Base-by-base conservation (phyloP, 164 flowering plant species). In the Paratinospora sagittata region DNA sequence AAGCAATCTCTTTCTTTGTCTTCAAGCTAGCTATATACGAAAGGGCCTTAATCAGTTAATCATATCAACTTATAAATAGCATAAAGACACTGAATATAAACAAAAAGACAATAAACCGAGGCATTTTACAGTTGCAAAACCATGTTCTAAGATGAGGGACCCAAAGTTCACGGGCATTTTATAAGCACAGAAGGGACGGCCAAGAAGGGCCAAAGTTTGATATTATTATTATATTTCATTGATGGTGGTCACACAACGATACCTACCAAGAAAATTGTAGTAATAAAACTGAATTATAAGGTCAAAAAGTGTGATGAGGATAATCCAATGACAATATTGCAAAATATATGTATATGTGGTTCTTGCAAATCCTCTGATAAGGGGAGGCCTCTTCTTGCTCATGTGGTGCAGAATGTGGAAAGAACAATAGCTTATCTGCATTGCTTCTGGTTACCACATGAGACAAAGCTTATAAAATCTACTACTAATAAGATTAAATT, bases 101-200 rank as follows among this genome's bases (percentile, higher is more conserved):
- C 12, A 10, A 62, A 62, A 62, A 62, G 30, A 62, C 34, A 24
- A 19, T 26, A 27, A 26, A 23, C 63, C 27, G 24, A 23, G 14
- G 19, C 10, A 9, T 23, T 60, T 6, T 60, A 11, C 24, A 60
- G 30, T n/a, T 60, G 63, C 30, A 60, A 26, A 62, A 26, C 65
- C 65, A 24, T 24, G 14, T 62, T 30, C 17, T 36, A 17, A 55
- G 10, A 47, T 55, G 68, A 66, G 68, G 68, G 55, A 30, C 30
- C 52, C 19, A 39, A 37, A 66, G 68, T 73, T 84, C 85, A 84
- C 85, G 87, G 78, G 87, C 68, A 66, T 66, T 24, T 39, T n/a
- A n/a, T n/a, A 68, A 73, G 34, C 58, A 71, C 52, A 73, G 78
- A 82, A 72, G 86, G 82, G n/a, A n/a, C 85, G 83, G 84, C 85